Conservation (phyloP, 1,284 basidiomycete species). For the Dichomitus squalens region DNA sequence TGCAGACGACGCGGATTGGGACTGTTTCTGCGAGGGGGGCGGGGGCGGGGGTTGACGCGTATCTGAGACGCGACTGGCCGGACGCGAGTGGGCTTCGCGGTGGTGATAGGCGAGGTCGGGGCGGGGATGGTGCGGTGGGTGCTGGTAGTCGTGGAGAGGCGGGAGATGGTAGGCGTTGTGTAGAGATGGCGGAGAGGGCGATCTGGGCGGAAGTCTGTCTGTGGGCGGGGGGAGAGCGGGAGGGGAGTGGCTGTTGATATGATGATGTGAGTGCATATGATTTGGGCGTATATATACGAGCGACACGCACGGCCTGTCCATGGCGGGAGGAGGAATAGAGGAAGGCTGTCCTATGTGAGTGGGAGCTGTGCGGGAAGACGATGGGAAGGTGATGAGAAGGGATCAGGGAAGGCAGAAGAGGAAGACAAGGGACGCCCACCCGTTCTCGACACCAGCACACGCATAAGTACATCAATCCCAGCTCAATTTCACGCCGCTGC, state of each 20-base stretch:
- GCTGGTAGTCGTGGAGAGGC: neutral
- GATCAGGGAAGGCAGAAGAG: slow-evolving; percentile 18
- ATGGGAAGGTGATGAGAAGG: slow-evolving; percentile 25
- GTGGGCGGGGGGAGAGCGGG: slow-evolving; percentile 15
- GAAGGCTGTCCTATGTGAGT: slow-evolving; percentile 24
- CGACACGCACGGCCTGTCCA: slow-evolving; percentile 26
- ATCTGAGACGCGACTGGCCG: slow-evolving; percentile 21
- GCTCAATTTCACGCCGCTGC: slow-evolving; percentile 18
- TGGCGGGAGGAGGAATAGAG: slow-evolving; percentile 14
- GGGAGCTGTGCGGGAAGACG: slow-evolving; percentile 27
- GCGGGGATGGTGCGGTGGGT: neutral
- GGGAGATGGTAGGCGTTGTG: neutral
- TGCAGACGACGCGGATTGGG: slow-evolving; percentile 4
- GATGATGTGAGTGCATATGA: slow-evolving; percentile 23
- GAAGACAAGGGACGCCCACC: slow-evolving; percentile 21
- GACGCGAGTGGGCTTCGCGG: slow-evolving; percentile 8
- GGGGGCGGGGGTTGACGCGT: slow-evolving; percentile 13
- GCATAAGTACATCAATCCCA: slow-evolving; percentile 22
- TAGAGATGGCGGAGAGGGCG: slow-evolving; percentile 11
- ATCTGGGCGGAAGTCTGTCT: slow-evolving; percentile 14
- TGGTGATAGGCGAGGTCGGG: neutral
- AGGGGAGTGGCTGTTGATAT: slow-evolving; percentile 24
- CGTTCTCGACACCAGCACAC: slow-evolving; percentile 19
- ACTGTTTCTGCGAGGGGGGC: slow-evolving; percentile 2
- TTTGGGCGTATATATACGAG: slow-evolving; percentile 23